Percentiles rank a stretch among this genome's conserved stretches.
phyloP scores from a whole-genome alignment of 495 filamentous ascomycete genomes.

The Chaetomium cochliodes region DNA sequence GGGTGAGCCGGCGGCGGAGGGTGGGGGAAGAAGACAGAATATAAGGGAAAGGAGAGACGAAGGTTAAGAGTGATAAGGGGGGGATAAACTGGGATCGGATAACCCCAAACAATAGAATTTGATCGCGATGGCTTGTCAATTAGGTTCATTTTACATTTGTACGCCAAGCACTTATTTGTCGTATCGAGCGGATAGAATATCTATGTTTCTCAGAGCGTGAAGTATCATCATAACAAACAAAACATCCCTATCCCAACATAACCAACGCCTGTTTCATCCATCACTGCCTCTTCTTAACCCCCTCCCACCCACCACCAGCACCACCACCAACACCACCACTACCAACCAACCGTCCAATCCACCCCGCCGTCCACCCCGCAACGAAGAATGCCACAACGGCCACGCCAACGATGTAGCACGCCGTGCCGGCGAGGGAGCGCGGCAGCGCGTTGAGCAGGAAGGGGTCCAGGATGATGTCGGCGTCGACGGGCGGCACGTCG shows the following conservation, averaged over 20 bases:
- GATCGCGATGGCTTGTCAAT: too few relatives aligned
- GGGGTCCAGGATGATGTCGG: slow-evolving; percentile 89
- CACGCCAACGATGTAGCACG: slow-evolving; percentile 57
- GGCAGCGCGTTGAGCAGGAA: slow-evolving; percentile 72
- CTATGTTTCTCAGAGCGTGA: too few relatives aligned
- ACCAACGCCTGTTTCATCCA: neutral
- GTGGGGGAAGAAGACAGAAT: too few relatives aligned
- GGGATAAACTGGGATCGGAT: too few relatives aligned
- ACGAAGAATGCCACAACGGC: slow-evolving; percentile 52
- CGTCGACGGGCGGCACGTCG: slow-evolving; percentile 67
- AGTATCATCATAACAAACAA: neutral
- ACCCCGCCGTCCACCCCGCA: slow-evolving; percentile 38
- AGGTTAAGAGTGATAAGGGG: too few relatives aligned
- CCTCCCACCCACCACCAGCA: neutral
- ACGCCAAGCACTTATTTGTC: too few relatives aligned
- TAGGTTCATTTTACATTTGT: too few relatives aligned
- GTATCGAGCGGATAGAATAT: too few relatives aligned
- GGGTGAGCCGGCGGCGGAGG: too few relatives aligned
- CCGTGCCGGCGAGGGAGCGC: slow-evolving; percentile 65
- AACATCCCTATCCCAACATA: neutral
- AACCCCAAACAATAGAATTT: too few relatives aligned
- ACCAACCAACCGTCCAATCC: slow-evolving; percentile 29
- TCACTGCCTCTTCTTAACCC: slow-evolving; percentile 34
- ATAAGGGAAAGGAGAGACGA: too few relatives aligned
- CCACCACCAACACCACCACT: neutral